phyloP scores from a whole-genome alignment of 129 eudicot genomes.

The Helianthus tuberosus region DNA sequence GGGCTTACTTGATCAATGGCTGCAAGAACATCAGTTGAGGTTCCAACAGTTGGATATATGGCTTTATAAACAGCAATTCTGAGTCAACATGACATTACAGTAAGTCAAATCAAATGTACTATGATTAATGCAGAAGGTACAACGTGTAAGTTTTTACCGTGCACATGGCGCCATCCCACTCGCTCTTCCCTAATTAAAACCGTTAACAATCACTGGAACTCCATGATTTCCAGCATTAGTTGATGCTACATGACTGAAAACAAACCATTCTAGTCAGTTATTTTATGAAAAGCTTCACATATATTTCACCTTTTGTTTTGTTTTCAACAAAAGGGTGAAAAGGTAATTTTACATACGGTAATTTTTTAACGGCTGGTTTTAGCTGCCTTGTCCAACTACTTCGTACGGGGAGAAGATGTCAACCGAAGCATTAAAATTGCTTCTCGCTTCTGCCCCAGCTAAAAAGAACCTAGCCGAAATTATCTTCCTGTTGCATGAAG shows the following conservation, averaged over 20 bases:
- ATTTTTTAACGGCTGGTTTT: neutral
- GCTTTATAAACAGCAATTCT: conserved; percentile 98
- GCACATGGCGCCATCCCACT: conserved; percentile 99
- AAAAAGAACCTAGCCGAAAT: conserved; percentile 84
- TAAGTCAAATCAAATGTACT: conserved; percentile 19
- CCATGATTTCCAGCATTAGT: conserved; percentile 92
- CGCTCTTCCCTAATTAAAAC: conserved; percentile 81
- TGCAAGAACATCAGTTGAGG: conserved; percentile 83
- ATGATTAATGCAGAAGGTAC: conserved; percentile 11
- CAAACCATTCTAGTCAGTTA: neutral
- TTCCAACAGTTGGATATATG: conserved; percentile 78
- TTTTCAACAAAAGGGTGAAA: too few species aligned
- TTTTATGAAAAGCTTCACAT: neutral
- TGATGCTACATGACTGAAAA: conserved; percentile 92
- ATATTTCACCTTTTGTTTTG: too few species aligned
- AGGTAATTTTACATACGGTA: too few species aligned
- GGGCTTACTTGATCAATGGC: conserved; percentile 90
- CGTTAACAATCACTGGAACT: conserved; percentile 91
- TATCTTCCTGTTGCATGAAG: conserved; percentile 88
- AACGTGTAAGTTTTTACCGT: conserved; percentile 38
- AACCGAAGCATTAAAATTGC: conserved; percentile 53
- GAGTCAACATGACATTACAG: conserved; percentile 20
- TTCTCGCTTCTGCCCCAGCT: conserved; percentile 71
- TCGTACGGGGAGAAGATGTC: conserved; percentile 89
- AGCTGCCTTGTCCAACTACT: conserved; percentile 97